Conservation (phyloP, 345 rosid genomes). For the Cardamine occulta region DNA sequence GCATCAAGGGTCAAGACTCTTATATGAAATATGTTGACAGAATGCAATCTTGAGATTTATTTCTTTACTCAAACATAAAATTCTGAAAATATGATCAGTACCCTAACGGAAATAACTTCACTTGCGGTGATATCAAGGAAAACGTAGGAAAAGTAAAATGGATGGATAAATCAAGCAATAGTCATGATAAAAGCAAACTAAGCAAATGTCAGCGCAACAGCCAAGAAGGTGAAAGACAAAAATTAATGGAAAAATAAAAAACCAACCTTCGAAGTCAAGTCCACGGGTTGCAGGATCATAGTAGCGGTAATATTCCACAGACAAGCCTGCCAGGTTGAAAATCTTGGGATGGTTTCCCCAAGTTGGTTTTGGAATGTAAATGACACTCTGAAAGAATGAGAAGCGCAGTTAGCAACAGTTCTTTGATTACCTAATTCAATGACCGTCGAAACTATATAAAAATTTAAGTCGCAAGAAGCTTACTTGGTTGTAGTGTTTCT, state of each 20-base stretch:
- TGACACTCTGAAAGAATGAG: constrained; percentile 60
- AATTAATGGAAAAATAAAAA: neutral
- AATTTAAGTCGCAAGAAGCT: constrained; percentile 22
- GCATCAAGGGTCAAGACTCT: constrained; percentile 8
- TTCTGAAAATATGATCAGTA: neutral
- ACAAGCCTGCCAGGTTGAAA: constrained; percentile 80
- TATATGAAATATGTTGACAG: constrained; percentile 5
- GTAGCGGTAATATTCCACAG: constrained; percentile 87
- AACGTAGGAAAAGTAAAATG: neutral
- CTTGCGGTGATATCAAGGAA: constrained; percentile 10
- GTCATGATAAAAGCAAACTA: constrained; percentile 2
- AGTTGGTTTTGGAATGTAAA: constrained; percentile 92
- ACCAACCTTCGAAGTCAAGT: constrained; percentile 74
- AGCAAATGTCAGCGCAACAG: neutral
- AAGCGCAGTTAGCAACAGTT: constrained; percentile 26
- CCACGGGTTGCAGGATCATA: constrained; percentile 95
- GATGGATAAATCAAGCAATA: constrained; percentile 2
- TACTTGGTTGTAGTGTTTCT: constrained; percentile 76
- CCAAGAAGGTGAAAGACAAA: neutral
- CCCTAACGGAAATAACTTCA: neutral
- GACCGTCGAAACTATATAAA: neutral
- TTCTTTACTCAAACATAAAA: neutral
- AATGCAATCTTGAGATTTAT: neutral
- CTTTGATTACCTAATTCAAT: neutral
- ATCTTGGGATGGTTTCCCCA: constrained; percentile 98